Percentiles rank a stretch among this genome's conserved stretches.
phyloP scores from a whole-genome alignment of 2,329 filamentous ascomycete species.

The Colletotrichum sp. region DNA sequence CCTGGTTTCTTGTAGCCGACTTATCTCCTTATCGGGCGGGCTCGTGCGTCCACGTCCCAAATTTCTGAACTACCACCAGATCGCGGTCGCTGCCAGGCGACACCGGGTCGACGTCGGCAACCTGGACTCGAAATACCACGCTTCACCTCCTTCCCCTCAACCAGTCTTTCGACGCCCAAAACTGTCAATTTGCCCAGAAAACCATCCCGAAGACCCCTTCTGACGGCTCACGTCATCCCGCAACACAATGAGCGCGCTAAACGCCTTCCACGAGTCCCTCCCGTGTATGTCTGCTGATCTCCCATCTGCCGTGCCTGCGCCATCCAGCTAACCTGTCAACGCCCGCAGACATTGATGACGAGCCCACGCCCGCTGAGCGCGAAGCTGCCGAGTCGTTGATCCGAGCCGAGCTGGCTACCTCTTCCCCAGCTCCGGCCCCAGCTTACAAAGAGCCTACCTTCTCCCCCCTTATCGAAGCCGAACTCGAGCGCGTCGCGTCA shows the following conservation, averaged over 20 bases:
- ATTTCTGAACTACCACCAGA: constrained; percentile 3
- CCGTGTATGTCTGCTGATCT: constrained; percentile 65
- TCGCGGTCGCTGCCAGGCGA: neutral
- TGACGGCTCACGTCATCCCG: neutral
- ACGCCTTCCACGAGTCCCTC: constrained; percentile 74
- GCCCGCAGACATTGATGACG: constrained; percentile 77
- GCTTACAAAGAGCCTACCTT: constrained; percentile 60
- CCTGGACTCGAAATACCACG: neutral
- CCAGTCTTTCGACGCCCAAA: neutral
- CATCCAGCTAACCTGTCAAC: constrained; percentile 20
- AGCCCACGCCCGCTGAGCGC: constrained; percentile 68
- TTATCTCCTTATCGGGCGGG: constrained; percentile 16
- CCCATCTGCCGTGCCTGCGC: neutral
- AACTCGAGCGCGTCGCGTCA: constrained; percentile 69
- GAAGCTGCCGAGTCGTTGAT: constrained; percentile 74
- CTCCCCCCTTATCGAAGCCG: constrained; percentile 69
- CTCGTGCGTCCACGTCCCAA: constrained; percentile 10
- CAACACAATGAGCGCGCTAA: constrained; percentile 30
- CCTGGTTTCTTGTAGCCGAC: constrained; percentile 3
- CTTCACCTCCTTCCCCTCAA: neutral
- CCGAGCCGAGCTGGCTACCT: constrained; percentile 63
- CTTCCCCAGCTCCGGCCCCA: constrained; percentile 54
- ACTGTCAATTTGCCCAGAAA: neutral
- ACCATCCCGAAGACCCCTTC: no score
- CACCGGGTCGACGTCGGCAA: neutral